Evolutionary conservation across 352 stramenopile species (phyloP).

Genomic region (Phytophthora cactorum): DNA sequence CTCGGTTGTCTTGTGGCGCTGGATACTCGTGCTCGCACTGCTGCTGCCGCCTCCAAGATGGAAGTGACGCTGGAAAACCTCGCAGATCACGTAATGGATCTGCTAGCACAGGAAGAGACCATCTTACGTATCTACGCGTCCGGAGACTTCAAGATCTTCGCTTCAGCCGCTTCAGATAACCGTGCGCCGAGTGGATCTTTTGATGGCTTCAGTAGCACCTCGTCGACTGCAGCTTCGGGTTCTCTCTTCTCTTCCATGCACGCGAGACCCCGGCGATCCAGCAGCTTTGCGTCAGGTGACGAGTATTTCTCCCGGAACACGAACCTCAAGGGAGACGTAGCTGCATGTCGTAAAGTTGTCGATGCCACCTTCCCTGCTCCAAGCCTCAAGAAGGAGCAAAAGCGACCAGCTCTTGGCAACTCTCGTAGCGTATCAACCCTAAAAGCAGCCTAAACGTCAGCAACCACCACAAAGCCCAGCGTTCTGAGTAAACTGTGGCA

Average conservation of each 20-base stretch:
- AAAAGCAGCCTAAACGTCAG: slow-evolving; percentile 32
- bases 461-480: not conserved
- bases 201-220: slow-evolving; percentile 43
- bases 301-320: slow-evolving; percentile 40
- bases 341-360: slow-evolving; percentile 19
- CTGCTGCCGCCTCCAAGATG: slow-evolving; percentile 46
- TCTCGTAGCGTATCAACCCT: slow-evolving; percentile 22
- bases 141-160: slow-evolving; percentile 72
- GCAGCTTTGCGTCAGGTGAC: slow-evolving; percentile 49
- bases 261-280: slow-evolving; percentile 29
- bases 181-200: slow-evolving; percentile 26
- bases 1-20: slow-evolving; percentile 71
- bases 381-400: slow-evolving; percentile 19
- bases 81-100: slow-evolving; percentile 63
- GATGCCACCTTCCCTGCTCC: slow-evolving; percentile 6
- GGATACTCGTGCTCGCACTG: slow-evolving; percentile 52
- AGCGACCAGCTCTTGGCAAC: slow-evolving; percentile 5
- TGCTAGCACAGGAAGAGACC: slow-evolving; percentile 62
- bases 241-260: slow-evolving; percentile 32
- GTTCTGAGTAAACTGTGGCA: slow-evolving; percentile 30
- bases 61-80: slow-evolving; percentile 69
- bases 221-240: slow-evolving; percentile 19
- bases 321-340: slow-evolving; percentile 10
- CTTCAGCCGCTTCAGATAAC: slow-evolving; percentile 38
- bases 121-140: slow-evolving; percentile 66